Evolutionary conservation across 2,329 filamentous ascomycete genomes (phyloP).

Genomic region (Ilyonectria mors-panacis): DNA sequence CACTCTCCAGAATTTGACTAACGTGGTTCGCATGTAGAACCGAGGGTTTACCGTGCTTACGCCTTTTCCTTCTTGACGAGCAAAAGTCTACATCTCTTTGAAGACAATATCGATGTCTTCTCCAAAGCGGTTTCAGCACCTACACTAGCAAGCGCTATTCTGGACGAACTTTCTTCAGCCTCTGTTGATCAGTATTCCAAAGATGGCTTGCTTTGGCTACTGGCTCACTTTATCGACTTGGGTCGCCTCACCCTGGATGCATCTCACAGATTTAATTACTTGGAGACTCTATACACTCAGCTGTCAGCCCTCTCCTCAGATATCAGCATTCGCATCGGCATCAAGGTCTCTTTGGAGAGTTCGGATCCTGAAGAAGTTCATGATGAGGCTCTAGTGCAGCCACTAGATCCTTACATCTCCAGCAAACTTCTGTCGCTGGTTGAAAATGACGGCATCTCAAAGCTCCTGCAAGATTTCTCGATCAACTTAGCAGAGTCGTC

Average conservation of each 20-base stretch:
- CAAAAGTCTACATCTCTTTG: conserved; percentile 57
- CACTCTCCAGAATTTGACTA: background rate
- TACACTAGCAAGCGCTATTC: conserved; percentile 60
- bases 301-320: conserved; percentile 66
- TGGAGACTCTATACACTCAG: conserved; percentile 69
- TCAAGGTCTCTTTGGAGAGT: conserved; percentile 30
- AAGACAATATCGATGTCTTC: conserved; percentile 56
- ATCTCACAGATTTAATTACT: conserved; percentile 57
- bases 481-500: conserved; percentile 50
- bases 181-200: conserved; percentile 48
- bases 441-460: conserved; percentile 80
- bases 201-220: conserved; percentile 71
- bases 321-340: conserved; percentile 62
- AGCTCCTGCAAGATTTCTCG: conserved; percentile 54
- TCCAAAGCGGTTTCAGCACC: conserved; percentile 56
- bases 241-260: conserved; percentile 57
- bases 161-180: conserved; percentile 51
- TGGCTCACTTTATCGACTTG: conserved; percentile 77
- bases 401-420: conserved; percentile 71
- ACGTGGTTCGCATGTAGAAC: conserved; percentile 23
- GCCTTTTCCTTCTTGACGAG: conserved; percentile 45
- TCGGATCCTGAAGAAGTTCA: conserved; percentile 32
- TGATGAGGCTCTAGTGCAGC: conserved; percentile 38
- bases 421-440: conserved; percentile 79
- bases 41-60: conserved; percentile 42